These are phyloP conservation scores for Priceomyces melissophilus DNA, from an alignment of 805 yeast species.

Conservation along the genomic window DNA sequence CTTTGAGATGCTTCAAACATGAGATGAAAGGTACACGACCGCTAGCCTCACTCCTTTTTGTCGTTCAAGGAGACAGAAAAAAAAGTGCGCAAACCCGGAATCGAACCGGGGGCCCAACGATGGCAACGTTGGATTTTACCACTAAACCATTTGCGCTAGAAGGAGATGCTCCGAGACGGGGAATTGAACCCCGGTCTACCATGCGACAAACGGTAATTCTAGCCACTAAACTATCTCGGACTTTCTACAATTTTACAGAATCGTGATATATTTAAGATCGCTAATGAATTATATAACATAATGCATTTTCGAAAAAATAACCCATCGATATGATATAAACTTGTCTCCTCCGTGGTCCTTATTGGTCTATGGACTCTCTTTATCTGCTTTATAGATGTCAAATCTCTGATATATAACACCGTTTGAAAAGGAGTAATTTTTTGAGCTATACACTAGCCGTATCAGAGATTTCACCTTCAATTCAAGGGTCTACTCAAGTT, in stretches of 20 bases:
- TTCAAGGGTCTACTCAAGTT: no score
- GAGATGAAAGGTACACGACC: neutral
- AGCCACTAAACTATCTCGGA: constrained; percentile 20
- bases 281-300: no score
- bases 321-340: no score
- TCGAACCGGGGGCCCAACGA: constrained; percentile 16
- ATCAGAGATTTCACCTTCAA: no score
- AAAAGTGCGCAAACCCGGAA: constrained; percentile 13
- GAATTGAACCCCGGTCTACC: constrained; percentile 20
- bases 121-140: constrained; percentile 15
- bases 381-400: no score
- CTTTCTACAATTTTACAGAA: neutral
- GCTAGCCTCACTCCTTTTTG: neutral
- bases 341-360: no score
- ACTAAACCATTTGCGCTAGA: constrained; percentile 13
- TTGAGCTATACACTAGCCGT: no score
- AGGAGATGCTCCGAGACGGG: constrained; percentile 15
- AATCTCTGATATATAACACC: no score
- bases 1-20: neutral
- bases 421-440: no score
- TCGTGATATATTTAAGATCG: no score
- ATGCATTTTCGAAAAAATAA: no score
- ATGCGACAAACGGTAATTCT: constrained; percentile 20
- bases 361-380: no score
- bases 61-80: neutral